Evolutionary conservation across 2,329 filamentous ascomycete species (phyloP).

Genomic region (Thelonectria olida): DNA sequence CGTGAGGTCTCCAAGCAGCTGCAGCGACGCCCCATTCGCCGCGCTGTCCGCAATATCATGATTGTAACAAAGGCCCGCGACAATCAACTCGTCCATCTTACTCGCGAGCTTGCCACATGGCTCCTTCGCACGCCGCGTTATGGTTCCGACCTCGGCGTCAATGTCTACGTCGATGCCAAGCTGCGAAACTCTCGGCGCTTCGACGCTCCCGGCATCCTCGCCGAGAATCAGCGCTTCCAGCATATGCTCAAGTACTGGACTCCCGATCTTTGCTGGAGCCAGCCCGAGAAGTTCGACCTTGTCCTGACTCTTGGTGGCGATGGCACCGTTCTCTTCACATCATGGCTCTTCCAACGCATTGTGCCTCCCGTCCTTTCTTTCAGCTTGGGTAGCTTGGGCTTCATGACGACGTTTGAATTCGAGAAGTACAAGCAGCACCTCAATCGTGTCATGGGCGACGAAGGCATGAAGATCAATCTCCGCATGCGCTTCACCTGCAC

Average conservation of each 20-base stretch:
- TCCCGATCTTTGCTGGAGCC: conserved; percentile 92
- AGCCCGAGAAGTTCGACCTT: conserved; percentile 94
- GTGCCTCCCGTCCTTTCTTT: conserved; percentile 88
- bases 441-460: conserved; percentile 89
- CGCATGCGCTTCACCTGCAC: conserved; percentile 99
- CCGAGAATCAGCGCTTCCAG: conserved; percentile 78
- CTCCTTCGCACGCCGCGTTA: conserved; percentile 89
- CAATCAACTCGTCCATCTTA: conserved; percentile 89
- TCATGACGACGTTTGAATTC: conserved; percentile 89
- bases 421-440: conserved; percentile 88
- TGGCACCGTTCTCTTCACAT: conserved; percentile 87
- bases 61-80: conserved; percentile 98
- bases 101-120: conserved; percentile 88
- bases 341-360: conserved; percentile 90
- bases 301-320: conserved; percentile 89
- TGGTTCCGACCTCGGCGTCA: conserved; percentile 88
- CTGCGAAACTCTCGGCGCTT: conserved; percentile 89
- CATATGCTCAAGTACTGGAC: conserved; percentile 96
- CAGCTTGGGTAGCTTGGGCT: conserved; percentile 85
- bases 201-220: conserved; percentile 75
- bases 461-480: conserved; percentile 95
- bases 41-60: conserved; percentile 94
- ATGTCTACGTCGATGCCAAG: conserved; percentile 98
- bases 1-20: conserved; percentile 96
- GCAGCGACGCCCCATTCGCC: conserved; percentile 89